Base-by-base conservation (phyloP, 257 asterid species). In the Oldenlandia corymbosa region DNA sequence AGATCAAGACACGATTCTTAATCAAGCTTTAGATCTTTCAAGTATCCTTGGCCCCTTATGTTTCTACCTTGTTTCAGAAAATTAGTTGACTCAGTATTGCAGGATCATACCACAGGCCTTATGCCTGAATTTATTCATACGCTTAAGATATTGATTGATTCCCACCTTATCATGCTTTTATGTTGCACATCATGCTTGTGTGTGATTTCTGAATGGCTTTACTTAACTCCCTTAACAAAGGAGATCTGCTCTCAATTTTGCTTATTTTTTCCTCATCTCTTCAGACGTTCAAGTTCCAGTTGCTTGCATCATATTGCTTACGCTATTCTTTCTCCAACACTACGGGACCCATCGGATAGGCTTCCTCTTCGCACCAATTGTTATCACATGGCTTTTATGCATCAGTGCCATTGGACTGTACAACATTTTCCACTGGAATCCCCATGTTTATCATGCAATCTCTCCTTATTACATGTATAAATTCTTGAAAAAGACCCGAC, bases 381-480 rank as follows among this genome's bases (percentile, higher is more conserved):
- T 91, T 53, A 87, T 91, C 49, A 67, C 88, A 20, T 91, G 98
- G 98, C 98, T 91, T 50, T 76, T 91, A 69, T 91, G 98, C 90
- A 88, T 91, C 64, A 91, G 98, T 47, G 73, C 94, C 57, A 86
- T 91, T 37, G 98, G 98, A 45, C 69, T 91, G 53, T 91, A 91
- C 90, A 91, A 91, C 68, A 88, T 91, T 50, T 53, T 81, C 67
- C 80, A 70, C 60, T 91, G 98, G 98, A 88, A 91, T 54, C 96
- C 95, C 5, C 84, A 79, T 51, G 86, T 91, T 43, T 88, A 80
- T 79, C 83, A 86, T 73, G 98, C 98, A 14, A 89, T 91, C 39
- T 91, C 98, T 43, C 98, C 98, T 24, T 86, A 88, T 79, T 88
- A 91, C 81, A 91, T 91, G 96, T 91, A 91, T 67, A 91, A 86